Base-by-base conservation (phyloP, 2,329 filamentous ascomycete genomes). In the Hypoxylon sp. region DNA sequence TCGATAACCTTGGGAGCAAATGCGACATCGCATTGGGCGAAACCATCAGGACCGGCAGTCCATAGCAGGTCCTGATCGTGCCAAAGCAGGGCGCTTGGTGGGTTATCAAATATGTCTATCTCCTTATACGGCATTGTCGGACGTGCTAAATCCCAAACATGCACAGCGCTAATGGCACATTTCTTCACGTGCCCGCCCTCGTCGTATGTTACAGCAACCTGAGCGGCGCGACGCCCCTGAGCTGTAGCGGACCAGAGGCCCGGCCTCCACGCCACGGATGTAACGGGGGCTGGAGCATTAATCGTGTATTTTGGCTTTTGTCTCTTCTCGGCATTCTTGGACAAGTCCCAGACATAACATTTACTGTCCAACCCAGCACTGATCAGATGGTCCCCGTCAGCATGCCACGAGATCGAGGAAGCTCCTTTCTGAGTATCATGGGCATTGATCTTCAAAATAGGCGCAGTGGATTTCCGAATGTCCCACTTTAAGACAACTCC, bases 71-170 rank as follows among this genome's bases (percentile, higher is more conserved):
- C 89, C 66, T 88, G 85, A 67, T 89, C 85, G 61, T 87, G 87
- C 89, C 90, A 92, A 5, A 90, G 77, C 14, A 91, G 75, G 1
- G 84, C 84, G 7, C 83, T 84, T 0, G 89, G 89, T 2, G 88
- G 85, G 28, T 75, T 82, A 21, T 87, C 84, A 69, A 90, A 91
- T 41, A 85, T 80, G 64, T 89, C 86, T 50, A 91, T 84, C 71
- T 90, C 87, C 69, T 90, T 90, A 74, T 89, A 91, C 0, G 89
- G 89, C 82, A 91, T 85, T 1, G 88, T 87, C 1, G 89, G 88
- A 32, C 90, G 82, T 5, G 88, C 89, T n/a, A 92, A 79, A 74
- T 92, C 90, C 89, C 89, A 92, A 19, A 91, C 82, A 62, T 91
- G 89, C 13, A 91, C 87, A 0, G 84, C 81, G 28, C 83, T 86